Base-by-base conservation (phyloP, 2,329 filamentous ascomycete species). In the Calonectria henricotiae region DNA sequence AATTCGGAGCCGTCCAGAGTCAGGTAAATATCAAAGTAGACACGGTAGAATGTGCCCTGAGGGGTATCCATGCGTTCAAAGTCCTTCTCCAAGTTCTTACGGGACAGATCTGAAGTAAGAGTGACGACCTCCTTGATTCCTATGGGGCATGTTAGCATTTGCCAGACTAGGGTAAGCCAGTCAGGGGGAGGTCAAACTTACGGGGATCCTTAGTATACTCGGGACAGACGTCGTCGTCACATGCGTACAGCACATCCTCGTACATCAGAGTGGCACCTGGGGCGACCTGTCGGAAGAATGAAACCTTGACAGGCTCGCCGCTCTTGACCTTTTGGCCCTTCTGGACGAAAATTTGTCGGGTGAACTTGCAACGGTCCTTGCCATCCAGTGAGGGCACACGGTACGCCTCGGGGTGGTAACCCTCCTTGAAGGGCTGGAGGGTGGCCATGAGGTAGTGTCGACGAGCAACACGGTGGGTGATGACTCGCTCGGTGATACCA, bases 61-160 rank as follows among this genome's bases (percentile, higher is more conserved):
- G 96, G 95, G 1, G 96, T 98, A 82, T 98, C 96, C 96, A 98
- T 98, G 80, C 96, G 92, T 85, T 99, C 96, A 79, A 99, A 99
- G 83, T 99, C 96, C 85, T 98, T 98, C 83, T 99, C 96, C 13
- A 99, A 91, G 82, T 98, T 98, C 89, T 98, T 99, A 78, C 96
- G 93, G 60, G 95, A 98, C 68, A 99, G 88, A 81, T 99, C 96
- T 2, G 96, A 98, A 2, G 96, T 98, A 62, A 99, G 91, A 1
- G 96, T 99, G 74, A 98, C 96, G 68, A 98, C 95, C 84, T 98
- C 96, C 89, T 98, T 98, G 89, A 98, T 98, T 76, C 95, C 96
- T 98, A 76, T 73, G 27, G 43, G 51, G 67, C 17, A 61, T 58
- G 75, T 80, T 81, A 82, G 81, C 74, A 68, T 62, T 43, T 20